These are phyloP conservation scores for Eimeria maxima DNA, from an alignment of 169 alveolate genomes.

Conservation along the genomic window DNA sequence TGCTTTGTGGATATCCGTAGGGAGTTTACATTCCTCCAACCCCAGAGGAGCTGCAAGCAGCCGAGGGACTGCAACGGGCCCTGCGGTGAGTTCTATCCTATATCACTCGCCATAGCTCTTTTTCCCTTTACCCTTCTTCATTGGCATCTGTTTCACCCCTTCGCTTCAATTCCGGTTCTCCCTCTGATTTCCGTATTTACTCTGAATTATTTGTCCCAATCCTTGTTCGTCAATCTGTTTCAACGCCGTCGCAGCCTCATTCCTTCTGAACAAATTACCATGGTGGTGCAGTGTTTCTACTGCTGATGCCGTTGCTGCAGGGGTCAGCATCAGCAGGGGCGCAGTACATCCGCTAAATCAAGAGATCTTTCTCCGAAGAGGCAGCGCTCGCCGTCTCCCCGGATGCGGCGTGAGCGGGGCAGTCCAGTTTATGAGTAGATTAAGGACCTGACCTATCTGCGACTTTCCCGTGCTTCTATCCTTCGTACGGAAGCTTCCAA, in stretches of 20 bases:
- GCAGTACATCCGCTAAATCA: constrained; percentile 23
- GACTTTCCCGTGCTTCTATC: neutral
- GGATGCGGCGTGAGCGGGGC: constrained; percentile 48
- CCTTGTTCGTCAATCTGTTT: neutral
- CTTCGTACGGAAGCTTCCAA: neutral
- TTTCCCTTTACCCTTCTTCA: neutral
- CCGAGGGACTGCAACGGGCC: constrained; percentile 41
- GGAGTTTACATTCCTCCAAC: constrained; percentile 79
- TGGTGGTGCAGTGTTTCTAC: neutral
- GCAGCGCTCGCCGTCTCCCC: constrained; percentile 51
- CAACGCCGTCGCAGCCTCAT: neutral
- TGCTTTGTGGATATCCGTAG: constrained; percentile 34
- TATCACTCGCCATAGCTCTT: neutral
- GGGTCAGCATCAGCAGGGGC: constrained; percentile 34
- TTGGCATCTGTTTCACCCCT: neutral
- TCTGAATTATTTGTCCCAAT: neutral
- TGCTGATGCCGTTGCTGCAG: constrained; percentile 10
- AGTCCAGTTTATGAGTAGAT: constrained; percentile 46
- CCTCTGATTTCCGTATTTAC: too few relatives aligned
- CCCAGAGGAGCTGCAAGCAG: constrained; percentile 74
- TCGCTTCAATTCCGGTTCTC: neutral
- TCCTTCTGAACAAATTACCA: neutral
- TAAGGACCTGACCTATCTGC: neutral
- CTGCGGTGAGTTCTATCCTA: neutral
- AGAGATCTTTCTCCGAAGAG: constrained; percentile 10